Conservation (phyloP, 2,329 filamentous ascomycete species). For the Periconia digitata region DNA sequence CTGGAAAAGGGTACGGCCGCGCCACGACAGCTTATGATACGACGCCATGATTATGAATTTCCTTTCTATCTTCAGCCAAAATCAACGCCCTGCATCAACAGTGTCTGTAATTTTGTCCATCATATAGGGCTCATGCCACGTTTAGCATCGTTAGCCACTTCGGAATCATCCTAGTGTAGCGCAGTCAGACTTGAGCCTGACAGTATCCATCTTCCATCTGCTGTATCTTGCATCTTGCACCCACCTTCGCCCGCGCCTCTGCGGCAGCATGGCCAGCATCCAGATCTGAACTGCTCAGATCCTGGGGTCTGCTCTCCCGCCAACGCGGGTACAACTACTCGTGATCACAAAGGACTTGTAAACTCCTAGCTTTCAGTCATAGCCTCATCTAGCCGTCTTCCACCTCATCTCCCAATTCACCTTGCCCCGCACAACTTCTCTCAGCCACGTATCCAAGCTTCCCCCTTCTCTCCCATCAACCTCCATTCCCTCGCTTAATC, state of each 20-base stretch:
- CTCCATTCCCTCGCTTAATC: constrained; percentile 43
- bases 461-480: constrained; percentile 36
- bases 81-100: not conserved
- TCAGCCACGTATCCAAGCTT: constrained; percentile 43
- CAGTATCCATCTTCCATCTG: too few relatives aligned
- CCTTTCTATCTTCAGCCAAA: not conserved
- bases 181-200: too few relatives aligned
- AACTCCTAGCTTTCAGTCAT: too few relatives aligned
- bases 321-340: too few relatives aligned
- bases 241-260: not conserved
- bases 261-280: not conserved
- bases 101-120: too few relatives aligned
- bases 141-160: not conserved
- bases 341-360: not conserved
- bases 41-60: constrained; percentile 1
- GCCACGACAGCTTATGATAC: not conserved
- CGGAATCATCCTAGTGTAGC: not conserved
- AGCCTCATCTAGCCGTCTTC: constrained; percentile 37
- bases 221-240: too few relatives aligned
- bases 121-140: too few relatives aligned
- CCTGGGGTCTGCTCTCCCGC: not conserved
- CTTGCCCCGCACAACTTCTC: constrained; percentile 43
- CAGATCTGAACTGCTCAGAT: not conserved
- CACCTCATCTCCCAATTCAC: constrained; percentile 45
- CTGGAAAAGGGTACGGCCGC: constrained; percentile 4